Evolutionary conservation across 345 rosid species (phyloP).

Genomic region (Dipteronia sinensis): DNA sequence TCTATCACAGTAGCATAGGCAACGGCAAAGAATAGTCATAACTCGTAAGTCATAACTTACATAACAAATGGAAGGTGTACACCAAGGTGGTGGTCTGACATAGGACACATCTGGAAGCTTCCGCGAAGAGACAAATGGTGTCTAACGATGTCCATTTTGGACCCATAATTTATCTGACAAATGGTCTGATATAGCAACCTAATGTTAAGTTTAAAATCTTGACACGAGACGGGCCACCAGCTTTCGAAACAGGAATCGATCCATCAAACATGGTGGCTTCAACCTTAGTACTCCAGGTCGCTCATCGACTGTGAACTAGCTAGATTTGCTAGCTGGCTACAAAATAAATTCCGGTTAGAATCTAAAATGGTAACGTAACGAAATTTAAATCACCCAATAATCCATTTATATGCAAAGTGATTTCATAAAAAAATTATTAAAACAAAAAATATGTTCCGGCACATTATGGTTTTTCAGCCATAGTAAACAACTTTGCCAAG

Average conservation of each 20-base stretch:
- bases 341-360: slow-evolving; percentile 3
- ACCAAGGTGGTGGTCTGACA: no score
- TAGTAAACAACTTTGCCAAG: no score
- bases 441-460: background rate
- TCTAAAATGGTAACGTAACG: background rate
- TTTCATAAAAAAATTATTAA: background rate
- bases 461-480: background rate
- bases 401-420: background rate
- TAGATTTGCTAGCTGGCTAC: no score
- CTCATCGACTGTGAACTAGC: slow-evolving; percentile 61
- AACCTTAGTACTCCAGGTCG: slow-evolving; percentile 77
- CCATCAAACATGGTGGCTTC: slow-evolving; percentile 93
- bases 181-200: slow-evolving; percentile 32
- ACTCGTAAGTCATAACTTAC: no score
- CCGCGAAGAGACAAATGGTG: no score
- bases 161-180: no score
- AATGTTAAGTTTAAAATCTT: slow-evolving; percentile 59
- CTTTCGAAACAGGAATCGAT: slow-evolving; percentile 48
- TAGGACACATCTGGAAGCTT: no score
- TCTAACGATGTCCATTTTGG: no score
- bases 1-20: no score
- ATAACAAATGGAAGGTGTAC: no score
- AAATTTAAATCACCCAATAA: background rate
- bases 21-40: no score
- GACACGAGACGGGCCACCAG: slow-evolving; percentile 31